Evolutionary conservation across 306 rosid genomes (phyloP).

Genomic region (Dryas alaskensis): DNA sequence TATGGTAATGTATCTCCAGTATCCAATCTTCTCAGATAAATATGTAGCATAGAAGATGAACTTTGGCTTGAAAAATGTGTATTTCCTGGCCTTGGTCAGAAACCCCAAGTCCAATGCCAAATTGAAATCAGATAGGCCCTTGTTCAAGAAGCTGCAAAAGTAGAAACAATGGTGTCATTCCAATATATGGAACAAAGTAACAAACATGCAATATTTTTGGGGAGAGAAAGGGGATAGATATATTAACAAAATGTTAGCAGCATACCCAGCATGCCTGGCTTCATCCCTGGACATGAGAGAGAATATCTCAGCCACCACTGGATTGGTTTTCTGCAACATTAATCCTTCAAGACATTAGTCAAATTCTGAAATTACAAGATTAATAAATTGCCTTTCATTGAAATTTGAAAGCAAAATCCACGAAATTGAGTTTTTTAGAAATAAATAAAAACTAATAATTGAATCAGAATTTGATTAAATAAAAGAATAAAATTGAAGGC

Average conservation of each 20-base stretch:
- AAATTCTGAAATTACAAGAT: too few species aligned
- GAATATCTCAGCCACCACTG: slow-evolving; percentile 99
- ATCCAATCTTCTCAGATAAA: slow-evolving; percentile 96
- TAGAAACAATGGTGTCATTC: not conserved
- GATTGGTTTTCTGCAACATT: slow-evolving; percentile 87
- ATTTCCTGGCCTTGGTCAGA: slow-evolving; percentile 91
- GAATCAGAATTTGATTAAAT: not conserved
- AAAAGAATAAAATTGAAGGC: not conserved
- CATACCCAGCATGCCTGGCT: slow-evolving; percentile 99
- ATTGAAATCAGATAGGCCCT: slow-evolving; percentile 96
- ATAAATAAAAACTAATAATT: not conserved
- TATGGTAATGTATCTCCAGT: slow-evolving; percentile 97
- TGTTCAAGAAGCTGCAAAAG: slow-evolving; percentile 75
- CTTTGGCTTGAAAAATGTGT: slow-evolving; percentile 97
- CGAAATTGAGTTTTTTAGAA: not conserved
- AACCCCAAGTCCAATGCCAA: slow-evolving; percentile 99
- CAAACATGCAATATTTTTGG: not conserved
- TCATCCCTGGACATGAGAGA: slow-evolving; percentile 99
- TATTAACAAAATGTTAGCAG: slow-evolving; percentile 6
- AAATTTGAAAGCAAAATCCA: too few species aligned
- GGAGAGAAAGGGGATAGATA: not conserved
- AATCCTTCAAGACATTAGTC: slow-evolving; percentile 10
- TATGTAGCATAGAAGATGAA: slow-evolving; percentile 98
- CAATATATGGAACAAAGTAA: not conserved
- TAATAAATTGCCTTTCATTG: not conserved